Base-by-base conservation (phyloP, 2,329 filamentous ascomycete species). In the Clonostachys solani region DNA sequence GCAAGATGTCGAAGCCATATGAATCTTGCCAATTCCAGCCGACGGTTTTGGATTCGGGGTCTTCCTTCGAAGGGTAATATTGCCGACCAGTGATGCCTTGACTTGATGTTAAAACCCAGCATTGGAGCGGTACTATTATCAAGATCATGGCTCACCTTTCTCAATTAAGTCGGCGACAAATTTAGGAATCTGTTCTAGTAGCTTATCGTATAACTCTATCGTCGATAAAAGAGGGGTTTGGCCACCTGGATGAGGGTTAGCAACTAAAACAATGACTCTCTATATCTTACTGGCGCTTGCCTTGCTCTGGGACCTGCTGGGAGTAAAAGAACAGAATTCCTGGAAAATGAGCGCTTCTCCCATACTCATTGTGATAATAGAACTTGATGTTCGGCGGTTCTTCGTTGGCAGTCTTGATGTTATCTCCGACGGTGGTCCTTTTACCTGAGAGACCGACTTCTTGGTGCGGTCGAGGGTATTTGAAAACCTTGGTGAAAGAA, bases 361-460 rank as follows among this genome's bases (percentile, higher is more conserved):
- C 41, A 23, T 43, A 43, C 18, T 43, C 41, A 15, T 43, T 43
- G 41, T 43, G 41, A n/a, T 29, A 43, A 29, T 43, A 43, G 41
- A 43, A 43, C 10, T 23, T 17, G 41, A 43, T 33, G 41, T 43
- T 18, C 17, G 41, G 23, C 4, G 41, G 41, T 15, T 43, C 41
- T 19, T 43, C 41, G 41, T 43, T 43, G 17, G 41, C 41, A 4
- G 41, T 43, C 18, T 43, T 43, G 17, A 43, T 29, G n/a, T 43
- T 43, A 19, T 43, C 41, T 9, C 41, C 41, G 10, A 17, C 18
- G 5, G 17, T 43, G 4, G 41, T 43, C 13, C 41, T 8, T n/a
- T 43, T 43, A 5, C 41, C 41, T 8, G 41, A 43, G 4, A 43
- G 18, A 15, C 41, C 41, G 8, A 43, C 41, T 23, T 43, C 41